Evolutionary conservation across 208 protist species (phyloP).

Genomic region (Leishmania turanica): DNA sequence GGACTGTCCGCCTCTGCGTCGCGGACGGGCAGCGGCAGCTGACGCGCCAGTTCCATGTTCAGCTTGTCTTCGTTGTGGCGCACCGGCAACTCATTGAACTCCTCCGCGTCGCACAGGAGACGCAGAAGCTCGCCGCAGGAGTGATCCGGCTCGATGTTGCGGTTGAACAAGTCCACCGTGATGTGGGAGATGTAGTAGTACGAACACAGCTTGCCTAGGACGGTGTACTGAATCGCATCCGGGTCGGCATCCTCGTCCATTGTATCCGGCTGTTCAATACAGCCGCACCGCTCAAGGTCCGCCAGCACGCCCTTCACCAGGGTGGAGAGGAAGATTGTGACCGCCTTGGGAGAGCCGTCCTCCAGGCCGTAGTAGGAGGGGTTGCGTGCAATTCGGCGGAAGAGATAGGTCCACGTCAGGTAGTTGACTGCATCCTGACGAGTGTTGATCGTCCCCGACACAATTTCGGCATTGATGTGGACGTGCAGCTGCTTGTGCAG

Average conservation of each 20-base stretch:
- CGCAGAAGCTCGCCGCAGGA: conserved; percentile 78
- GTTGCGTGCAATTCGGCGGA: conserved; percentile 96
- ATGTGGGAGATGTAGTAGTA: conserved; percentile 99
- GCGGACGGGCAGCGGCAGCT: conserved; percentile 75
- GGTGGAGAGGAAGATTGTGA: conserved; percentile 86
- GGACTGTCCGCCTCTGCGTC: conserved; percentile 81
- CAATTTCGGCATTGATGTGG: conserved; percentile 99
- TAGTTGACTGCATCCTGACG: conserved; percentile 98
- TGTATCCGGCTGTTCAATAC: conserved; percentile 66
- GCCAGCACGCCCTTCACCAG: conserved; percentile 83
- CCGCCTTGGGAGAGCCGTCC: conserved; percentile 82
- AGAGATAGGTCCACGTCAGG: conserved; percentile 99
- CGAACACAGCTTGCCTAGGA: conserved; percentile 97
- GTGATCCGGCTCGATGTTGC: conserved; percentile 58
- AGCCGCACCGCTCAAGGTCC: conserved; percentile 85
- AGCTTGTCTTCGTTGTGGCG: conserved; percentile 99
- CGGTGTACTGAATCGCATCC: conserved; percentile 79
- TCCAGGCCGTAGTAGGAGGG: conserved; percentile 99
- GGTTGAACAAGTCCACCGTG: conserved; percentile 93
- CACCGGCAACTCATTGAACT: conserved; percentile 97
- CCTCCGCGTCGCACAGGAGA: conserved; percentile 91
- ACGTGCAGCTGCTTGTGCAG: conserved; percentile 96
- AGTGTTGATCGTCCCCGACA: conserved; percentile 94
- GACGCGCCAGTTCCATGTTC: conserved; percentile 88
- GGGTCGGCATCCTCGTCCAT: conserved; percentile 60